Conservation (phyloP, 768 basidiomycete genomes). For the Collybia nuda region DNA sequence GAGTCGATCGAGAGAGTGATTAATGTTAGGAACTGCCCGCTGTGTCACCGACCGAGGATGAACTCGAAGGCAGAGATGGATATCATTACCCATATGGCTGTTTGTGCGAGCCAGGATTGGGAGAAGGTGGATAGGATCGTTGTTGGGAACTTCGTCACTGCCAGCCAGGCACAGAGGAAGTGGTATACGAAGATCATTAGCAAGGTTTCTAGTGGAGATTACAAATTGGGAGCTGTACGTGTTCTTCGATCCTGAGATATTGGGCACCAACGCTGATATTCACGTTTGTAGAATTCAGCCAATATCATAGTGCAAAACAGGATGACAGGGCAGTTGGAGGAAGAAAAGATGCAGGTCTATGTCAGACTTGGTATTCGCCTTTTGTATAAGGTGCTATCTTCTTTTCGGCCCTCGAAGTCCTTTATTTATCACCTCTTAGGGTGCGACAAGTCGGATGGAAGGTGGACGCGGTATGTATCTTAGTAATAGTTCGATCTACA, state of each 20-base stretch:
- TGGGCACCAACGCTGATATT: neutral
- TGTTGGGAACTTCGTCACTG: constrained; percentile 93
- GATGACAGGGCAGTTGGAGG: constrained; percentile 85
- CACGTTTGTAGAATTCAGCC: constrained; percentile 73
- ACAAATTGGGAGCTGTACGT: constrained; percentile 86
- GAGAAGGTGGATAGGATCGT: constrained; percentile 84
- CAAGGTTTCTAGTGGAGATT: constrained; percentile 85
- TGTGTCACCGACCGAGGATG: constrained; percentile 88
- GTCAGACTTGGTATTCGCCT: constrained; percentile 91
- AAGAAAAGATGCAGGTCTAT: constrained; percentile 97
- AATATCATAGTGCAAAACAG: constrained; percentile 98
- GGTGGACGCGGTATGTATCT: constrained; percentile 68
- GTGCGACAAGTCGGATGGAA: constrained; percentile 86
- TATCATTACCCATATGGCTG: constrained; percentile 94
- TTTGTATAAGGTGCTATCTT: constrained; percentile 68
- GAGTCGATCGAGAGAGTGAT: constrained; percentile 79
- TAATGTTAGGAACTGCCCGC: constrained; percentile 91
- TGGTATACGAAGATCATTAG: constrained; percentile 91
- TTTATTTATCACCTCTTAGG: constrained; percentile 35
- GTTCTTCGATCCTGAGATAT: constrained; percentile 2
- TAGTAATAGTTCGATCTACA: neutral
- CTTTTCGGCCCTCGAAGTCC: neutral
- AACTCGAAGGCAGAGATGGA: constrained; percentile 89
- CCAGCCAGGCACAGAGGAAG: constrained; percentile 93
- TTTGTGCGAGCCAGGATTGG: constrained; percentile 96